A percentile compares a stretch with the other conserved stretches of the same genome.
These are phyloP conservation scores for Ophiocordyceps camponoti-leonardi DNA, from an alignment of 2,329 filamentous ascomycete genomes.

Conservation along the genomic window DNA sequence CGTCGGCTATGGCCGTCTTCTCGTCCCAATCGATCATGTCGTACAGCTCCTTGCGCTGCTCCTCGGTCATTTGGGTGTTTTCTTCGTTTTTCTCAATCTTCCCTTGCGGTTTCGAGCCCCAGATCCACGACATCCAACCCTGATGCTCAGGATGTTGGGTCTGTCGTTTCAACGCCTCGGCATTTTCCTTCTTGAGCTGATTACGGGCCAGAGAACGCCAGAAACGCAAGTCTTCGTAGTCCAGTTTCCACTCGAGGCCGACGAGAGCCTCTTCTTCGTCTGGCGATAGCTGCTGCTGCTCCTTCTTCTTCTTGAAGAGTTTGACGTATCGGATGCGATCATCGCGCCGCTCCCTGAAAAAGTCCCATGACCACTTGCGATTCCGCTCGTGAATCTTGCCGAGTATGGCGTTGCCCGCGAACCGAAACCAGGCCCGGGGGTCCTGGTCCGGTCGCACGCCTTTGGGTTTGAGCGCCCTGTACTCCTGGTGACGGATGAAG, in stretches of 20 bases:
- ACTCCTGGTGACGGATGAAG: constrained; percentile 93
- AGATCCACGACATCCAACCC: constrained; percentile 83
- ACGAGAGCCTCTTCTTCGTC: constrained; percentile 59
- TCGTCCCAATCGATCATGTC: constrained; percentile 98
- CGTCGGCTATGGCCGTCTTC: constrained; percentile 74
- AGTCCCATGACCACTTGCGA: constrained; percentile 87
- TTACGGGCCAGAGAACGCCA: constrained; percentile 92
- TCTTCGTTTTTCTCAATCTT: constrained; percentile 44
- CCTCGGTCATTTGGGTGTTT: constrained; percentile 78
- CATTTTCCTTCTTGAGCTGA: constrained; percentile 87
- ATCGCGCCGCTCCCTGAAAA: constrained; percentile 82
- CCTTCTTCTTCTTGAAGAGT: constrained; percentile 87
- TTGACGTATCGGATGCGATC: constrained; percentile 79
- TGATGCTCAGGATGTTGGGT: constrained; percentile 46
- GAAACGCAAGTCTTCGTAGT: constrained; percentile 90
- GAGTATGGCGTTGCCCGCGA: constrained; percentile 77
- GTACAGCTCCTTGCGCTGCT: constrained; percentile 92
- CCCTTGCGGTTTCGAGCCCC: constrained; percentile 58
- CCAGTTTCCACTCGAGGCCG: constrained; percentile 68
- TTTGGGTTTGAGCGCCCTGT: constrained; percentile 83
- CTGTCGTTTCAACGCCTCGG: constrained; percentile 60
- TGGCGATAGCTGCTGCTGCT: constrained; percentile 50
- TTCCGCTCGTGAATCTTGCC: constrained; percentile 93
- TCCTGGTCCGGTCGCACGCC: constrained; percentile 68
- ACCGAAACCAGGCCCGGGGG: constrained; percentile 79